Percentiles rank a stretch among this genome's conserved stretches.
phyloP scores from a whole-genome alignment of 2,329 filamentous ascomycete genomes.

The Colletotrichum lini region DNA sequence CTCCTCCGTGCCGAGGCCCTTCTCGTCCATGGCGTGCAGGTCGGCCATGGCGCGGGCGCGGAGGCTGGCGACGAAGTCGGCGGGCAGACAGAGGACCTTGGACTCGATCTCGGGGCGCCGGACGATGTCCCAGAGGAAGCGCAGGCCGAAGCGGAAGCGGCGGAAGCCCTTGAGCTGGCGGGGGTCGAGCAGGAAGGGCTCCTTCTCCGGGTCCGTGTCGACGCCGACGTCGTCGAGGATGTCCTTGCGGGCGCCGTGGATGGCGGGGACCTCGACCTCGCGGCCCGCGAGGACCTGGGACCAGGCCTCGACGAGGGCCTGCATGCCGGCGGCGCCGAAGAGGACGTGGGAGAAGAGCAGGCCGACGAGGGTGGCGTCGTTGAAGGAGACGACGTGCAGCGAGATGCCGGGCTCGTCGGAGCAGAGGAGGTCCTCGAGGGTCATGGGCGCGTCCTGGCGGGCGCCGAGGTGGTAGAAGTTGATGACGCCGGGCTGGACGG shows the following conservation, averaged over 20 bases:
- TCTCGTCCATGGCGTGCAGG: constrained; percentile 41
- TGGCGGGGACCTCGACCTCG: constrained; percentile 56
- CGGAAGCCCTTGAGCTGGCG: constrained; percentile 47
- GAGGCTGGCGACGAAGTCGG: constrained; percentile 48
- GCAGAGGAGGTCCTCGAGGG: constrained; percentile 57
- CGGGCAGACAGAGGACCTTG: constrained; percentile 58
- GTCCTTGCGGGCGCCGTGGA: constrained; percentile 55
- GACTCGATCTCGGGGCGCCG: constrained; percentile 51
- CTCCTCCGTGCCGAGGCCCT: constrained; percentile 32
- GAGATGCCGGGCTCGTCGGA: constrained; percentile 61
- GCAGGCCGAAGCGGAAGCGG: constrained; percentile 51
- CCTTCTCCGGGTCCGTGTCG: constrained; percentile 44
- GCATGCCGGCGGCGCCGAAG: constrained; percentile 61
- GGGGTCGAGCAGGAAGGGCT: constrained; percentile 47
- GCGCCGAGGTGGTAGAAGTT: constrained; percentile 44
- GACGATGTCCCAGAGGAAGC: constrained; percentile 52
- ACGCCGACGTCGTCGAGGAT: constrained; percentile 48
- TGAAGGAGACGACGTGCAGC: constrained; percentile 64
- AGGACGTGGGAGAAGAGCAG: constrained; percentile 63
- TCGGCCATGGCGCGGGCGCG: constrained; percentile 51
- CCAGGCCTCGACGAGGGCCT: constrained; percentile 62
- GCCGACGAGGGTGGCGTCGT: constrained; percentile 63
- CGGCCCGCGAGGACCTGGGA: constrained; percentile 59
- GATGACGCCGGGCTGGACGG: constrained; percentile 38
- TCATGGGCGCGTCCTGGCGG: constrained; percentile 41